Base-by-base conservation (phyloP, 1,284 basidiomycete genomes). In the Wallemia mellicola region DNA sequence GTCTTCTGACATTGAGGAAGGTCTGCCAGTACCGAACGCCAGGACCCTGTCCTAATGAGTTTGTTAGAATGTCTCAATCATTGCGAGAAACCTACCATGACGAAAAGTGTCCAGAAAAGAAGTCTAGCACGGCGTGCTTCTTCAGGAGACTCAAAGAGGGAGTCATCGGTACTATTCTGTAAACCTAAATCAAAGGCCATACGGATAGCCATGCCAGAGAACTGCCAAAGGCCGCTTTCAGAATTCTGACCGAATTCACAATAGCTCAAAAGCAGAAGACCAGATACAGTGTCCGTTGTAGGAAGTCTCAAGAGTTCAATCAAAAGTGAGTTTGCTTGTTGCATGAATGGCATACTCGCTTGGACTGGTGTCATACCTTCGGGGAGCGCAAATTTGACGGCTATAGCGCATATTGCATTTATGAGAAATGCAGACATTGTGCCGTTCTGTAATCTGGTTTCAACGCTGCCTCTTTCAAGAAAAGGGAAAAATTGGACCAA, bases 161-260 rank as follows among this genome's bases (percentile, higher is more conserved):
- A 11, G 38, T 71, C 71, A 7, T 67, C 68, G 15, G 66, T 62
- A 59, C 68, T 65, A 62, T 72, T 68, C 61, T 73, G 71, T n/a
- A 72, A 62, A 1, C 72, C 72, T 1, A 73, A 64, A 64, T 73
- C 72, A 28, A 70, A 65, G 1, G 71, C 68, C 72, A 73, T 73
- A 1, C 72, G 67, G 19, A 71, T 68, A 7, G 71, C 69, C 67
- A 73, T 72, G 2, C 72, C 67, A 25, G 60, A 30, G 65, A 28
- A 60, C 28, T 60, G 59, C 59, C 48, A 28, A 2, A 27, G 60
- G 3, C 71, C 72, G 38, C 68, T 68, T 59, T 73, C 72, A 0
- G 70, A 71, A 58, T 69, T 70, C 62, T 72, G 71, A 0, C 72
- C 72, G 60, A 68, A 73, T 58, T 68, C 68, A 7, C 68, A 69